Conservation (phyloP, 257 asterid species). For the Solanum tarijense region DNA sequence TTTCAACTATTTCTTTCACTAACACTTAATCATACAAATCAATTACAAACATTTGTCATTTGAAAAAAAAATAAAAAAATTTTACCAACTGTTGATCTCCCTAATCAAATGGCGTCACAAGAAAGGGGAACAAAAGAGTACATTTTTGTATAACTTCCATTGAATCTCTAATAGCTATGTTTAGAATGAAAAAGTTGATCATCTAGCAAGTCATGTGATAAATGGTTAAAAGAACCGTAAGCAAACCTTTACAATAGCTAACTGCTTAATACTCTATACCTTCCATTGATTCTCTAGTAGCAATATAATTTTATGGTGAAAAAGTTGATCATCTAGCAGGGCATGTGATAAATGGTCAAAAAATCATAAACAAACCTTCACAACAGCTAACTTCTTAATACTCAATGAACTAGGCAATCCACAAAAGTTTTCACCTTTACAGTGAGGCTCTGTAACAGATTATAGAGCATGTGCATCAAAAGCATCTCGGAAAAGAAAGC, state of each 20-base stretch:
- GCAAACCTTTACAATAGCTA: neutral
- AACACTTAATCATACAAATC: neutral
- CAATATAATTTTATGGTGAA: neutral
- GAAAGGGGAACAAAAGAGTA: neutral
- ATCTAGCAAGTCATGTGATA: neutral
- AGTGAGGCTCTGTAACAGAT: neutral
- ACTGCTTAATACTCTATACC: neutral
- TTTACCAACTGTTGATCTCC: neutral
- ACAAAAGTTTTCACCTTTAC: neutral
- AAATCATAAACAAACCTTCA: neutral
- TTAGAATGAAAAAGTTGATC: neutral
- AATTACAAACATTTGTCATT: neutral
- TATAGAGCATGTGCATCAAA: neutral
- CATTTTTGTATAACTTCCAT: neutral
- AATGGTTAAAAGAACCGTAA: neutral
- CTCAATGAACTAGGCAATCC: neutral
- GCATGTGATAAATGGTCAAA: neutral
- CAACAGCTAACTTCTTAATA: neutral
- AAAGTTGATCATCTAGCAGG: neutral
- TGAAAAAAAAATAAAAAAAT: neutral
- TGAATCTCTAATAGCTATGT: neutral
- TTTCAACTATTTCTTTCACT: neutral
- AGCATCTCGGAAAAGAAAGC: neutral
- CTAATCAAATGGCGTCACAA: neutral
- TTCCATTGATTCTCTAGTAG: neutral